phyloP scores from a whole-genome alignment of 768 basidiomycete species.

The Boletus coccyginus region DNA sequence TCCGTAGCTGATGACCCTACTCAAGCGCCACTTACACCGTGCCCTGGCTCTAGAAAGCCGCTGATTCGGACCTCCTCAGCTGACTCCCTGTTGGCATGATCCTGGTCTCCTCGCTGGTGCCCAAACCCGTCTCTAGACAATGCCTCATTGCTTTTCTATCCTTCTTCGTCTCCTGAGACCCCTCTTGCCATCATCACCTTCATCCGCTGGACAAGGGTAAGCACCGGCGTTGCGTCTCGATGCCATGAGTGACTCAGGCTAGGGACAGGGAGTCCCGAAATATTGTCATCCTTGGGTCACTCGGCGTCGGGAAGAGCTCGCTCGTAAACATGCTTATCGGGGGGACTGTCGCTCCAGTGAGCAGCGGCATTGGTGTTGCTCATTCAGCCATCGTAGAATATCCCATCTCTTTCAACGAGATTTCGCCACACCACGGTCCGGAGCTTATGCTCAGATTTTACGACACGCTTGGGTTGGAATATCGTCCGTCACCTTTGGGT shows the following conservation, averaged over 20 bases:
- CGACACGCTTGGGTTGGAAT: slow-evolving; percentile 22
- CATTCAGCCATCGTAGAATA: slow-evolving; percentile 16
- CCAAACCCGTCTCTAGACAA: neutral
- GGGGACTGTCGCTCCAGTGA: slow-evolving; percentile 22
- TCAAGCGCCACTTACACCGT: neutral
- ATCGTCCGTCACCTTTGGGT: slow-evolving; percentile 12
- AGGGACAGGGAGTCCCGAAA: slow-evolving; percentile 6
- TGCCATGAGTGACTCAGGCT: neutral
- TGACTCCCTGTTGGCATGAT: neutral
- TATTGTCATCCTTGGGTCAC: slow-evolving; percentile 23
- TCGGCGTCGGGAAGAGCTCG: slow-evolving; percentile 39
- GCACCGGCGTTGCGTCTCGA: neutral
- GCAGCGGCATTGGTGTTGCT: slow-evolving; percentile 17
- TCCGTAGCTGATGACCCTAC: neutral
- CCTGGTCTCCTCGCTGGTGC: neutral
- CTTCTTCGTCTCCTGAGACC: neutral
- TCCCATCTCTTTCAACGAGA: neutral
- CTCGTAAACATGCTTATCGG: slow-evolving; percentile 39
- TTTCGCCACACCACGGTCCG: neutral
- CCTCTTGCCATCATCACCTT: neutral
- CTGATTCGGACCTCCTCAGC: neutral
- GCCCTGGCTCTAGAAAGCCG: neutral
- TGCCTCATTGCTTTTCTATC: neutral
- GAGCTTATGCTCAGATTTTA: slow-evolving; percentile 9
- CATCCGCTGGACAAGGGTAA: slow-evolving; percentile 2